These are phyloP conservation scores for Eimeria sp. DNA, from an alignment of 169 alveolate genomes.

Conservation along the genomic window DNA sequence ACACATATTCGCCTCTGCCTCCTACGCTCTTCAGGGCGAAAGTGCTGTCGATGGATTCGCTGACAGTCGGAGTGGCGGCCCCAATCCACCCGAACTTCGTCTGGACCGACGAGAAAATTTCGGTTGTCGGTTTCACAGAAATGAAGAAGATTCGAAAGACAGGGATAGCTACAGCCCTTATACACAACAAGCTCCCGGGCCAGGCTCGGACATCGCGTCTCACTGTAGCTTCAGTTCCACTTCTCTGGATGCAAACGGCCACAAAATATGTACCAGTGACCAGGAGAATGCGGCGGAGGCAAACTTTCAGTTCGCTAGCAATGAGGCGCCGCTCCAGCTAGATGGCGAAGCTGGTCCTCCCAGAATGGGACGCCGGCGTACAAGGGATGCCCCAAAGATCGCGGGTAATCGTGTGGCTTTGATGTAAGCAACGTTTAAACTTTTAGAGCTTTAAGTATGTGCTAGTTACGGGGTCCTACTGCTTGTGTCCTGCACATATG, in stretches of 20 bases:
- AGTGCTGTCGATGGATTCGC: not conserved
- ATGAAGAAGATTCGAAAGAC: not conserved
- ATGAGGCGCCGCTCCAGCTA: not conserved
- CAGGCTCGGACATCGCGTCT: not conserved
- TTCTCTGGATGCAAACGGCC: not conserved
- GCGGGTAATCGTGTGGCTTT: slow-evolving; percentile 57
- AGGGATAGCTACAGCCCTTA: not conserved
- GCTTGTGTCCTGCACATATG: not conserved
- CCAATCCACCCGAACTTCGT: not conserved
- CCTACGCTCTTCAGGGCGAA: not conserved
- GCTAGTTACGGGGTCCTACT: not conserved
- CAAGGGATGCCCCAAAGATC: not conserved
- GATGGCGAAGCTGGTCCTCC: not conserved
- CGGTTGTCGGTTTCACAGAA: not conserved
- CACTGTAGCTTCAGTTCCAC: not conserved
- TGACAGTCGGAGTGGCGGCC: not conserved
- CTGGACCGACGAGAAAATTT: not conserved
- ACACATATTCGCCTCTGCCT: slow-evolving; percentile 8
- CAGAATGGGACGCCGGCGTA: slow-evolving; percentile 3
- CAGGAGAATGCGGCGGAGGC: not conserved
- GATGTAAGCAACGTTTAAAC: not conserved
- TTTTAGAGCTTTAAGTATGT: not conserved
- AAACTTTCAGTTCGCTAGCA: not conserved
- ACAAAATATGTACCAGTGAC: slow-evolving; percentile 14
- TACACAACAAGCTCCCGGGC: not conserved